Percentiles rank a stretch among this genome's conserved stretches.
These are phyloP conservation scores for Coemansia sp. DNA, from an alignment of 192 early-diverging fungal genomes.

Conservation along the genomic window DNA sequence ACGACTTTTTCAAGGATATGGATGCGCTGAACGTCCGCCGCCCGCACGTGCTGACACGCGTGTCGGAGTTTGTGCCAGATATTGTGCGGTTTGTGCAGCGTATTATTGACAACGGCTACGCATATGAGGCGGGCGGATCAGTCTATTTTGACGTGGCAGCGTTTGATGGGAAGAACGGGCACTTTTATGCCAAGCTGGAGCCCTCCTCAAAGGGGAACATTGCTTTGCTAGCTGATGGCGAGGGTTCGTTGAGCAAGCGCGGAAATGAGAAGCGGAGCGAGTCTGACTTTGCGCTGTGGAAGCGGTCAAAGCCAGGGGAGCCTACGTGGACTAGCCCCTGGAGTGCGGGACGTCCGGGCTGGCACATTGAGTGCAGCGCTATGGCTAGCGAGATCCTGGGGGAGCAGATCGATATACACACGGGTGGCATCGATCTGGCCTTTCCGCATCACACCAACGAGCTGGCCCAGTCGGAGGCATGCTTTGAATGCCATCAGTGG, in stretches of 20 bases:
- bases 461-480: slow-evolving; percentile 92
- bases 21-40: slow-evolving; percentile 81
- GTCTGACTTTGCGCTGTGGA: slow-evolving; percentile 97
- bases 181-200: slow-evolving; percentile 93
- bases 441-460: slow-evolving; percentile 99
- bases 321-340: slow-evolving; percentile 92
- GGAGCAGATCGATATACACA: slow-evolving; percentile 88
- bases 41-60: slow-evolving; percentile 88
- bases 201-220: slow-evolving; percentile 84
- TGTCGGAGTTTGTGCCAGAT: slow-evolving; percentile 96
- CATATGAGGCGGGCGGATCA: slow-evolving; percentile 75
- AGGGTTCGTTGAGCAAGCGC: slow-evolving; percentile 77
- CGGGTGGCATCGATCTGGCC: slow-evolving; percentile 90
- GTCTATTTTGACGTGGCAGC: slow-evolving; percentile 92
- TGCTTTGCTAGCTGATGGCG: slow-evolving; percentile 78
- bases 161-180: slow-evolving; percentile 78
- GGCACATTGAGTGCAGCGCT: slow-evolving; percentile 99
- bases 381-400: slow-evolving; percentile 95
- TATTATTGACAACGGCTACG: slow-evolving; percentile 95
- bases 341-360: slow-evolving; percentile 92
- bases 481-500: slow-evolving; percentile 90
- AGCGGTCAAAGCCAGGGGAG: slow-evolving; percentile 89
- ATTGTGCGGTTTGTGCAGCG: slow-evolving; percentile 86
- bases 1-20: slow-evolving; percentile 92
- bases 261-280: slow-evolving; percentile 65